Base-by-base conservation (phyloP, 2,329 filamentous ascomycete genomes). In the Calonectria multiphialidica region DNA sequence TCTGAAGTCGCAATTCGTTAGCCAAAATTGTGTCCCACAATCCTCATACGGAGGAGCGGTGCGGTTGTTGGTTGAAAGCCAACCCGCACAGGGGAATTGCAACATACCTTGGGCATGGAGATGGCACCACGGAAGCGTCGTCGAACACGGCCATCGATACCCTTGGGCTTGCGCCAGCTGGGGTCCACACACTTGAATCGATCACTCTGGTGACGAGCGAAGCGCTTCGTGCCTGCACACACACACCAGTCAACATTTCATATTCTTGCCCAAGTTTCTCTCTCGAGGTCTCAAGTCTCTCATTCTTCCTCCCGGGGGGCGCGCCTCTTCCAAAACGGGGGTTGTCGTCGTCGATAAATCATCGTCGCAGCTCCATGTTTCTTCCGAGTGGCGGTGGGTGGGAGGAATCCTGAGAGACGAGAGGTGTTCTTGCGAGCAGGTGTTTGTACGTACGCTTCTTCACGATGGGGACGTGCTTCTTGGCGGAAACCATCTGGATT, bases 111-210 rank as follows among this genome's bases (percentile, higher is more conserved):
- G 89, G 97, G 97, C 96, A 99, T 98, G 84, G 93, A 92, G 88
- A 94, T 93, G 89, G 94, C 95, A 85, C 97, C 95, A 89, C 95
- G 95, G 92, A 99, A 99, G 81, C 97, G 95, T 91, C 97, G 93
- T 87, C 97, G 94, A 86, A 99, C 96, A 84, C 94, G 91, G 91
- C 96, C 98, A 90, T 99, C 97, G 88, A 99, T 99, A 95, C 97
- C 97, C 95, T 99, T 99, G 82, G 97, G 97, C 92, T 98, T 99
- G 90, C 97, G 94, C 97, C 97, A 99, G 91, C 92, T 93, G 81
- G 94, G 86, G 85, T 91, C 93, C 81, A 98, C 93, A 86, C 97
- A 93, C 90, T 93, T 98, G 91, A 98, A 99, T 86, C 93, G 93
- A 89, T 98, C 97, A 88, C 92, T 94, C 93, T 99, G 97, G 90